Evolutionary conservation across 495 filamentous ascomycete genomes (phyloP).

Genomic region (Glarea lozoyensis): DNA sequence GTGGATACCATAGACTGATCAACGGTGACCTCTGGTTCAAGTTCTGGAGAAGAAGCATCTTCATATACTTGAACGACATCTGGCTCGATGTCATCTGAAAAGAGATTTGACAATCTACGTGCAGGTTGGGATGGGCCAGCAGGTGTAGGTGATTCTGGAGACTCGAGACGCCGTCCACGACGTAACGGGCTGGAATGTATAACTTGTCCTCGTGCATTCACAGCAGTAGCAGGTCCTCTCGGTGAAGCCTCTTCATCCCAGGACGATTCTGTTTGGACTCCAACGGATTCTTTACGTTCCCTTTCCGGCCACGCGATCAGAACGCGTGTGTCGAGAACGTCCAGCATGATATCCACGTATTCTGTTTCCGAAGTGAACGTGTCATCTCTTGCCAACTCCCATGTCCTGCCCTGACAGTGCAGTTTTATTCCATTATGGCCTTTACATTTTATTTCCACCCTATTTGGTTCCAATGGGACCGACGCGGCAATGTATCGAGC

Average conservation of each 20-base stretch:
- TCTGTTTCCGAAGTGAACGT: slow-evolving; percentile 87
- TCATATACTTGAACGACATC: slow-evolving; percentile 45
- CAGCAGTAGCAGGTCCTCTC: slow-evolving; percentile 29
- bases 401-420: slow-evolving; percentile 82
- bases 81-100: slow-evolving; percentile 13
- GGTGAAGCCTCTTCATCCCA: slow-evolving; percentile 54
- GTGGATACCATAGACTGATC: slow-evolving; percentile 24
- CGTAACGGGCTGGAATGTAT: slow-evolving; percentile 59
- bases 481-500: slow-evolving; percentile 69
- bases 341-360: slow-evolving; percentile 85
- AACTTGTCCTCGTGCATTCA: slow-evolving; percentile 22
- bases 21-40: slow-evolving; percentile 19
- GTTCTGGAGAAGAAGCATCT: slow-evolving; percentile 31
- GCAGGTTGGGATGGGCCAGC: slow-evolving; percentile 17
- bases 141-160: slow-evolving; percentile 70
- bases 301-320: slow-evolving; percentile 75
- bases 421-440: slow-evolving; percentile 95
- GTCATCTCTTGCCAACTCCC: slow-evolving; percentile 80
- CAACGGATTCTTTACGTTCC: slow-evolving; percentile 49
- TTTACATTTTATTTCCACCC: slow-evolving; percentile 77
- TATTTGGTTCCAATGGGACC: slow-evolving; percentile 33
- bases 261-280: slow-evolving; percentile 51
- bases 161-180: slow-evolving; percentile 49
- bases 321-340: slow-evolving; percentile 88
- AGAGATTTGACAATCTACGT: slow-evolving; percentile 8